phyloP scores from a whole-genome alignment of 192 early-diverging fungal genomes.

The Backusella parvicylindrica region DNA sequence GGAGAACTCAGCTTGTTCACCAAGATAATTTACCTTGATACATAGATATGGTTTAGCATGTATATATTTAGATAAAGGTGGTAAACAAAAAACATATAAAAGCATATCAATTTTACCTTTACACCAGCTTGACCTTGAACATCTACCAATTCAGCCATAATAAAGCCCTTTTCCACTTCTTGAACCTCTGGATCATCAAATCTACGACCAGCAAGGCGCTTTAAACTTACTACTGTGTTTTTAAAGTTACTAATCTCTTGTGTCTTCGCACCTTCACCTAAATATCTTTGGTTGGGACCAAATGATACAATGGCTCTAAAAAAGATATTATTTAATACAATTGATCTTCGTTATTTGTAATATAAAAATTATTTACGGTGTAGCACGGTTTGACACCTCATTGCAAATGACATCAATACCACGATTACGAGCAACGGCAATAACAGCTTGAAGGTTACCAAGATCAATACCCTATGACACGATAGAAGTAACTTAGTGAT shows the following conservation, averaged over 20 bases:
- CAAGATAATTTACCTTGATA: constrained; percentile 75
- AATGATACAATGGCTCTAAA: constrained; percentile 72
- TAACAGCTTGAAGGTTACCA: constrained; percentile 92
- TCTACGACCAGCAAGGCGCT: constrained; percentile 86
- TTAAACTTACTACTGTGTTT: constrained; percentile 86
- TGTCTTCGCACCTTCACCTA: constrained; percentile 93
- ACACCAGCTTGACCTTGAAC: constrained; percentile 84
- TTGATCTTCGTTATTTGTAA: not conserved
- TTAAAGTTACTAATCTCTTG: constrained; percentile 97
- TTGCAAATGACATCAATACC: constrained; percentile 97
- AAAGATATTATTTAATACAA: constrained; percentile 30
- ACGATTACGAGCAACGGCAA: constrained; percentile 95
- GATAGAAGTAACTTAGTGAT: not conserved
- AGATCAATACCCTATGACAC: constrained; percentile 81
- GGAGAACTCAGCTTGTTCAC: constrained; percentile 72
- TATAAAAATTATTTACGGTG: constrained; percentile 63
- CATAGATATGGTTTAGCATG: constrained; percentile 6
- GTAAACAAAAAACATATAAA: not conserved
- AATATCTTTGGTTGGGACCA: constrained; percentile 88
- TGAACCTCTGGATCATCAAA: constrained; percentile 81
- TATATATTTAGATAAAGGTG: not conserved
- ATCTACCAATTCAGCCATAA: constrained; percentile 77
- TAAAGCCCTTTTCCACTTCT: constrained; percentile 73
- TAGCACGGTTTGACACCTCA: constrained; percentile 94
- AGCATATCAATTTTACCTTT: constrained; percentile 40